These are phyloP conservation scores for Olyra latifolia DNA, from an alignment of 176 grass and related monocot species.

Conservation along the genomic window DNA sequence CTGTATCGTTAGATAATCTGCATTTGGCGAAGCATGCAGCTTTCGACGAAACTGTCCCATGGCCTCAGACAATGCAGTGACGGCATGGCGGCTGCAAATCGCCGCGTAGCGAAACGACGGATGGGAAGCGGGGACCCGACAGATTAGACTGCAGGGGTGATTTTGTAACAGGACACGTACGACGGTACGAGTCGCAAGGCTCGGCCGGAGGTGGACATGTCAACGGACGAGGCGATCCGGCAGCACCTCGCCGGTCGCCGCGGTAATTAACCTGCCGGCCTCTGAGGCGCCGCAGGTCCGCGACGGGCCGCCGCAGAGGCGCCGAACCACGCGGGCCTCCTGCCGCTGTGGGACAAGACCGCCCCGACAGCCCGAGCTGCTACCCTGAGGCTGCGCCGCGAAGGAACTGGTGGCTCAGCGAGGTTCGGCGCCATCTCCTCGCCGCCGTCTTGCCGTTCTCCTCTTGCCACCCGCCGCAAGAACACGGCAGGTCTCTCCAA, in stretches of 20 bases:
- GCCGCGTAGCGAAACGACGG: background rate
- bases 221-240: background rate
- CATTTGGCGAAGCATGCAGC: no score
- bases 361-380: no score
- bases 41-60: no score
- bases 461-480: background rate
- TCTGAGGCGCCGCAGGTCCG: background rate
- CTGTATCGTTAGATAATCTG: no score
- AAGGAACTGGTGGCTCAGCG: background rate
- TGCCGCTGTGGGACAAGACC: background rate
- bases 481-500: background rate
- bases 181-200: no score
- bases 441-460: background rate
- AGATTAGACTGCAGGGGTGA: no score
- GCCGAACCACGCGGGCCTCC: background rate
- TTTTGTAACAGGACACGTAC: no score
- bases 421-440: background rate
- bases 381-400: background rate
- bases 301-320: no score
- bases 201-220: background rate
- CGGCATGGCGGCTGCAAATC: no score
- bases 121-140: background rate
- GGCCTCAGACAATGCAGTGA: background rate
- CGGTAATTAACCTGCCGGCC: no score
- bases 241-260: no score